These are phyloP conservation scores for Cordyceps militaris DNA, from an alignment of 2,329 filamentous ascomycete species.

Conservation along the genomic window DNA sequence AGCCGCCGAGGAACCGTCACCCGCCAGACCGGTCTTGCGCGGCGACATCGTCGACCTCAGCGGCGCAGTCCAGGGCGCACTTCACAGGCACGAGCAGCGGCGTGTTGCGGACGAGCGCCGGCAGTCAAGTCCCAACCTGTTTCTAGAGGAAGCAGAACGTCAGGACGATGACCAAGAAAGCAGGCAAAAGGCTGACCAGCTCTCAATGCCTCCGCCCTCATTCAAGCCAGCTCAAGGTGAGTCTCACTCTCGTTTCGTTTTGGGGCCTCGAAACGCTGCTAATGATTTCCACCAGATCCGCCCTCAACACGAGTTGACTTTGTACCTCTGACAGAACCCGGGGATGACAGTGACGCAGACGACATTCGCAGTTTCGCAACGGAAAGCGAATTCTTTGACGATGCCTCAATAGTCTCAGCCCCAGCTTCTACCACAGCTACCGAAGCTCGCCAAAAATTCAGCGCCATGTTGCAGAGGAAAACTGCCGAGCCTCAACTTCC, in stretches of 20 bases:
- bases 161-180: not conserved
- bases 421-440: conserved; percentile 13
- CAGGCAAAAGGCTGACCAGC: not conserved
- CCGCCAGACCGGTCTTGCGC: conserved; percentile 16
- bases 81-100: conserved; percentile 18
- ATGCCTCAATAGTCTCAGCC: conserved; percentile 30
- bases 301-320: not conserved
- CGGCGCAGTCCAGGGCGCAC: conserved; percentile 24
- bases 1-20: conserved; percentile 28
- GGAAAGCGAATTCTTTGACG: conserved; percentile 30
- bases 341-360: conserved; percentile 21
- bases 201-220: conserved; percentile 2
- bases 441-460: not conserved
- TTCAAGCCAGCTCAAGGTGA: not conserved
- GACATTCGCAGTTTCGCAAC: conserved; percentile 30
- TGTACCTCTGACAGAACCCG: conserved; percentile 11
- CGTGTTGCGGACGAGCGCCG: conserved; percentile 5
- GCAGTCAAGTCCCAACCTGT: not conserved
- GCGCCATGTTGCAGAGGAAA: not conserved
- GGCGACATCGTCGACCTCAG: conserved; percentile 21
- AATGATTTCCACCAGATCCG: not conserved
- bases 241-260: not conserved
- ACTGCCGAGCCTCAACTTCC: not conserved
- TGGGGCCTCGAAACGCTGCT: not conserved
- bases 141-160: not conserved